Conservation (phyloP, 805 yeast species). For the Saccharomyces kudriavzevii region DNA sequence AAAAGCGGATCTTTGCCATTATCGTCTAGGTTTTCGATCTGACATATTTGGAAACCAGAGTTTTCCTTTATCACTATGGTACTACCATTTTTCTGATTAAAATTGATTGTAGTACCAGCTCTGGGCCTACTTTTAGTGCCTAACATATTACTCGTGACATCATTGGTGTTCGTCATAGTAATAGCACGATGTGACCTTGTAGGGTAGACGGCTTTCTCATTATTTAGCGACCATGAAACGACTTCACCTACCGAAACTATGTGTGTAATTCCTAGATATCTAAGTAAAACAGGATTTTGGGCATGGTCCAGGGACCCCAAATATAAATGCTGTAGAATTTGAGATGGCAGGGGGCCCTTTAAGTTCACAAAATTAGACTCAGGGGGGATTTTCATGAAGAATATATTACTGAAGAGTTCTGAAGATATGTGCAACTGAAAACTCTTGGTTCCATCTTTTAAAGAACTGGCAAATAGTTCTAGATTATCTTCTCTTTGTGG, state of each 20-base stretch:
- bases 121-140: neutral
- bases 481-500: slow-evolving; percentile 34
- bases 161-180: neutral
- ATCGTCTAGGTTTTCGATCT: slow-evolving; percentile 71
- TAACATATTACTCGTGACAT: neutral
- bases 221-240: slow-evolving; percentile 44
- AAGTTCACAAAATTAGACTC: slow-evolving; percentile 25
- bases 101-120: neutral
- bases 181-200: neutral
- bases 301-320: slow-evolving; percentile 84
- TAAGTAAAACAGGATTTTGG: slow-evolving; percentile 53
- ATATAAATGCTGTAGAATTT: slow-evolving; percentile 74
- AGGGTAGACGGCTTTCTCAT: neutral
- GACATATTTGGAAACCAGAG: slow-evolving; percentile 31
- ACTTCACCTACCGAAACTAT: slow-evolving; percentile 83
- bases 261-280: slow-evolving; percentile 58
- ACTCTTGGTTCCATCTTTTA: neutral
- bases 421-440: slow-evolving; percentile 19
- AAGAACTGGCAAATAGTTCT: neutral
- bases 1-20: slow-evolving; percentile 82
- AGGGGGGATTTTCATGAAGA: slow-evolving; percentile 23
- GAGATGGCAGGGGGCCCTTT: slow-evolving; percentile 74
- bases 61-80: neutral
- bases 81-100: slow-evolving; percentile 1
- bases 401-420: slow-evolving; percentile 30